These are phyloP conservation scores for Allomyces macrogynus DNA, from an alignment of 192 early-diverging fungal genomes.

Conservation along the genomic window DNA sequence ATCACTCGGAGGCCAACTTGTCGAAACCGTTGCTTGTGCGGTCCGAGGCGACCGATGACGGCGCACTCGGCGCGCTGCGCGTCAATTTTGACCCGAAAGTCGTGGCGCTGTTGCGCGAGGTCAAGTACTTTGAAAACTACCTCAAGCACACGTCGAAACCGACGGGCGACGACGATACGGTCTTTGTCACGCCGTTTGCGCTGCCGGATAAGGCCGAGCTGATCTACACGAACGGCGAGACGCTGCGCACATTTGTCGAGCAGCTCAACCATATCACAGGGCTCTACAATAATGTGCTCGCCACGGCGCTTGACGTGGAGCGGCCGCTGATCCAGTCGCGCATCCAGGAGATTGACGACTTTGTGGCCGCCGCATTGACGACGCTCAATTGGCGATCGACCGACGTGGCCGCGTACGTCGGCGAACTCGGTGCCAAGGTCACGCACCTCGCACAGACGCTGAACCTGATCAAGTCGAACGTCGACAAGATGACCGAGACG, in stretches of 20 bases:
- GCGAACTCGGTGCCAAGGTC: constrained; percentile 21
- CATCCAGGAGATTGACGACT: constrained; percentile 26
- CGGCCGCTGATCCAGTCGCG: constrained; percentile 29
- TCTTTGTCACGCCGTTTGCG: constrained; percentile 14
- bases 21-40: constrained; percentile 29
- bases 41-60: background rate
- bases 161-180: constrained; percentile 4
- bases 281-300: constrained; percentile 33
- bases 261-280: constrained; percentile 30
- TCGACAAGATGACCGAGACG: constrained; percentile 73
- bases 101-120: constrained; percentile 41
- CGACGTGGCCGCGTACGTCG: constrained; percentile 30
- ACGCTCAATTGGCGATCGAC: constrained; percentile 34
- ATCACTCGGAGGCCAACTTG: constrained; percentile 39
- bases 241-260: constrained; percentile 38
- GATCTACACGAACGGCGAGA: constrained; percentile 35
- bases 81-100: constrained; percentile 51
- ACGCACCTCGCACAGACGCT: constrained; percentile 33
- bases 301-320: constrained; percentile 35
- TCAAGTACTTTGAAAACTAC: constrained; percentile 27
- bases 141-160: background rate
- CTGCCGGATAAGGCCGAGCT: constrained; percentile 21
- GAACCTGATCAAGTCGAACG: constrained; percentile 58
- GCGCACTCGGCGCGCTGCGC: constrained; percentile 14
- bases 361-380: constrained; percentile 30